Percentiles rank a stretch among this genome's conserved stretches.
Evolutionary conservation across 305 asterid genomes (phyloP).

Genomic region (Solanum hybrid): DNA sequence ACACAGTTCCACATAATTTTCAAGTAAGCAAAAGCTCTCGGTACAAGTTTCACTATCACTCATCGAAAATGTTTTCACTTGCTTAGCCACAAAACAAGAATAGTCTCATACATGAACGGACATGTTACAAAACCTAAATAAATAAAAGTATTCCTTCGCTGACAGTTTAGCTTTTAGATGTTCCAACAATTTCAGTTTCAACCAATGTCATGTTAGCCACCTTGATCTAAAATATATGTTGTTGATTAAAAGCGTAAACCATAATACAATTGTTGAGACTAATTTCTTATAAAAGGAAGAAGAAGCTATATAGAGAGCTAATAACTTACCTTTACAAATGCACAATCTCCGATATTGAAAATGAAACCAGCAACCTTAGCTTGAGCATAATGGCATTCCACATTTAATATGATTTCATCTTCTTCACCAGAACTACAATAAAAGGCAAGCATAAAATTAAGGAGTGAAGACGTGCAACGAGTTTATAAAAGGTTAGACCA

Average conservation of each 20-base stretch:
- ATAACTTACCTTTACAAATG: constrained; percentile 44
- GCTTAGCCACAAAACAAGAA: not conserved
- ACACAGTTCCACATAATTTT: not conserved
- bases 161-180: not conserved
- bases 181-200: not conserved
- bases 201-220: not conserved
- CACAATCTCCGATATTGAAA: constrained; percentile 70
- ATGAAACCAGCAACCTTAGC: constrained; percentile 38
- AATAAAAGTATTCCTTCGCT: not conserved
- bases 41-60: not conserved
- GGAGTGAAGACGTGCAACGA: constrained; percentile 1
- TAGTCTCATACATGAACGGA: not conserved
- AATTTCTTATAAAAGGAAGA: not conserved
- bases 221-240: not conserved
- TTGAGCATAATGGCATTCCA: constrained; percentile 62
- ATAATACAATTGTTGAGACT: not conserved
- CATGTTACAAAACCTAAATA: not conserved
- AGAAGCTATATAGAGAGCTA: not conserved
- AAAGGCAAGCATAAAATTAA: constrained; percentile 15
- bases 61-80: not conserved
- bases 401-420: constrained; percentile 71
- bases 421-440: constrained; percentile 63
- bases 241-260: not conserved
- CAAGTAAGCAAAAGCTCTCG: not conserved
- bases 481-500: constrained; percentile 13